A percentile compares a stretch with the other conserved stretches of the same genome.
Evolutionary conservation across 176 grass and related monocot genomes (phyloP).

Genomic region (Ensete glaucum): DNA sequence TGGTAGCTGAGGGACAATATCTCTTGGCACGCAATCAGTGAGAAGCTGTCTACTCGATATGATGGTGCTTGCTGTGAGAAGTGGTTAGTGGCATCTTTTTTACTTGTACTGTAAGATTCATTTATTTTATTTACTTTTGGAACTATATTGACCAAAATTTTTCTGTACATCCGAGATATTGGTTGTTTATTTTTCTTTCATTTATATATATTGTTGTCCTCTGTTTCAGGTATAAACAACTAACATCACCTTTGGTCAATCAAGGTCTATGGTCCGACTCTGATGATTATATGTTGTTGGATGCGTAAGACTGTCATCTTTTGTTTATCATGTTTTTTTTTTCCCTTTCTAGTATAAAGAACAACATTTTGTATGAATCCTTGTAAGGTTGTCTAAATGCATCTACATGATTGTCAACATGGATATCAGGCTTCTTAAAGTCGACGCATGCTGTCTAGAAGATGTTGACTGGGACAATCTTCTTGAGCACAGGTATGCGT

Average conservation of each 20-base stretch:
- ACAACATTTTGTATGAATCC: not conserved
- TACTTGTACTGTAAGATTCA: not conserved
- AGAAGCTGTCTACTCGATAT: conserved; percentile 56
- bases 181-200: not conserved
- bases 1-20: conserved; percentile 73
- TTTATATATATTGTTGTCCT: not conserved
- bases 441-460: conserved; percentile 60
- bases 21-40: conserved; percentile 71
- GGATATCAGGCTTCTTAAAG: conserved; percentile 41
- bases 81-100: conserved; percentile 45
- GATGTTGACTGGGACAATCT: conserved; percentile 85
- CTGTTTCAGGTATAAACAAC: conserved; percentile 51
- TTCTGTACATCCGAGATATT: not conserved
- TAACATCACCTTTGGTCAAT: conserved; percentile 56
- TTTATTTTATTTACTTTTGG: not conserved
- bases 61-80: conserved; percentile 29
- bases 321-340: not conserved
- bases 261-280: conserved; percentile 43
- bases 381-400: not conserved
- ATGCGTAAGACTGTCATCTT: conserved; percentile 40
- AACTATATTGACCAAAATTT: not conserved
- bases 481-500: conserved; percentile 53
- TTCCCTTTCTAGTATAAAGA: not conserved
- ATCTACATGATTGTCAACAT: conserved; percentile 9
- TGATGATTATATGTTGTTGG: conserved; percentile 58